Evolutionary conservation across 2,329 filamentous ascomycete species (phyloP), one percentile per base, ranked within the genome.

Genomic region (Ceratocystis smalleyi): DNA sequence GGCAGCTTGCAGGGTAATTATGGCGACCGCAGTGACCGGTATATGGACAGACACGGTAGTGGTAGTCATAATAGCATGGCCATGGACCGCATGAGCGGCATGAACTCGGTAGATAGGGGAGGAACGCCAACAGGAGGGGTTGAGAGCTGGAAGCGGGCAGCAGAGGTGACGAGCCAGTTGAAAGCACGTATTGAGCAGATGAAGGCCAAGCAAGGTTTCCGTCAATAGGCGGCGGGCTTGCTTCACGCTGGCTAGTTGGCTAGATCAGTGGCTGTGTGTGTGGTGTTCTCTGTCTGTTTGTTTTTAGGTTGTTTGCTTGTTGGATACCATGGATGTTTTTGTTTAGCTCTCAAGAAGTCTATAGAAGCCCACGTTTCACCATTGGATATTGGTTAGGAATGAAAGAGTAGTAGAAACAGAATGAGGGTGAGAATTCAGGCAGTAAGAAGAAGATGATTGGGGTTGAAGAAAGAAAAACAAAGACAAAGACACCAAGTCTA

Each of bases 101-200:
- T 57, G 27, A 57, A 32, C 22, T 43, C 43, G 15, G 47, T 24
- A 47, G 63, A 43, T 35, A 61, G 30, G n/a, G 62, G 49, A 54
- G 62, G 62, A 40, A 51, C 24, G 19, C 61, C 54, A 45, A 55
- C 55, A 51, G 64, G 64, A 59, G 84, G 84, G 0, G 84, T 86
- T 19, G 94, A 99, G 77, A 97, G 91, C 73, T 99, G 94, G 94
- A 95, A 91, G 77, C 81, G 94, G 69, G 94, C 94, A 19, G 94
- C 94, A 1, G 94, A 99, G 77, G 94, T 99, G 65, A 99, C 94
- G 64, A 96, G 91, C 75, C 94, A 96, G 74, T 75, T 99, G 71
- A 99, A 97, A 78, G 91, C 92, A 62, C 84, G 94, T 73, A 99
- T 99, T 74, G 94, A 97, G 78, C 88, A 94, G 79, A 99, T 99